A percentile compares a stretch with the other conserved stretches of the same genome.
phyloP scores from a whole-genome alignment of 257 asterid genomes.

The Perilla frutescens region DNA sequence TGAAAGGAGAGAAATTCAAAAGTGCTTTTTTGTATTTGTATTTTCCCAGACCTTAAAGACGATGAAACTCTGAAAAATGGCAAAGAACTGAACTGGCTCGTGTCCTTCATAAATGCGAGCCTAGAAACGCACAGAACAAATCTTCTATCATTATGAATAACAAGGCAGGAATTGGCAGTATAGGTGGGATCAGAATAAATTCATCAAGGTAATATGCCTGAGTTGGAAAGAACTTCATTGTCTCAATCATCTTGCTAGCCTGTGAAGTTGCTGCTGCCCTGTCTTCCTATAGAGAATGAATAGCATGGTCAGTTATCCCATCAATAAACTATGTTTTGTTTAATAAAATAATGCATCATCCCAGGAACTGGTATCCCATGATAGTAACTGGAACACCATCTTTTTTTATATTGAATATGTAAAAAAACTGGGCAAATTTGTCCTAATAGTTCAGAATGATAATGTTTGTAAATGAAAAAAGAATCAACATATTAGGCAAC shows the following conservation, averaged over 20 bases:
- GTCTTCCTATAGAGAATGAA: slow-evolving; percentile 69
- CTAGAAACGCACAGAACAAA: slow-evolving; percentile 49
- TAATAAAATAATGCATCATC: slow-evolving; percentile 14
- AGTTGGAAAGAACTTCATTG: slow-evolving; percentile 78
- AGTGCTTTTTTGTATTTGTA: slow-evolving; percentile 4
- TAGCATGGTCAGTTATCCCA: slow-evolving; percentile 36
- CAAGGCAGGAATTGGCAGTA: slow-evolving; percentile 22
- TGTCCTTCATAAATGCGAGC: slow-evolving; percentile 68
- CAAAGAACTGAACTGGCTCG: slow-evolving; percentile 70
- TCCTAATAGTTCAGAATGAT: slow-evolving; percentile 21
- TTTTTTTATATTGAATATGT: neutral
- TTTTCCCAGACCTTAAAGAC: slow-evolving; percentile 61
- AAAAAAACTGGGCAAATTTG: neutral
- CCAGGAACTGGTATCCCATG: slow-evolving; percentile 3
- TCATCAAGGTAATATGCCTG: slow-evolving; percentile 59
- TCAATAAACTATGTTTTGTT: neutral
- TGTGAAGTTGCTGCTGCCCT: slow-evolving; percentile 72
- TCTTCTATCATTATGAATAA: slow-evolving; percentile 22
- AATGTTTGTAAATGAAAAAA: slow-evolving; percentile 1
- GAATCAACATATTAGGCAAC: slow-evolving; percentile 22
- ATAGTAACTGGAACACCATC: neutral
- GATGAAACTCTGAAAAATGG: slow-evolving; percentile 72
- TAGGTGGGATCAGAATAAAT: slow-evolving; percentile 24
- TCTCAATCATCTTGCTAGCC: slow-evolving; percentile 94
- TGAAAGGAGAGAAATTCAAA: slow-evolving; percentile 6